Conservation (phyloP, 2,329 filamentous ascomycete genomes). For the Thielaviopsis ethacetica region DNA sequence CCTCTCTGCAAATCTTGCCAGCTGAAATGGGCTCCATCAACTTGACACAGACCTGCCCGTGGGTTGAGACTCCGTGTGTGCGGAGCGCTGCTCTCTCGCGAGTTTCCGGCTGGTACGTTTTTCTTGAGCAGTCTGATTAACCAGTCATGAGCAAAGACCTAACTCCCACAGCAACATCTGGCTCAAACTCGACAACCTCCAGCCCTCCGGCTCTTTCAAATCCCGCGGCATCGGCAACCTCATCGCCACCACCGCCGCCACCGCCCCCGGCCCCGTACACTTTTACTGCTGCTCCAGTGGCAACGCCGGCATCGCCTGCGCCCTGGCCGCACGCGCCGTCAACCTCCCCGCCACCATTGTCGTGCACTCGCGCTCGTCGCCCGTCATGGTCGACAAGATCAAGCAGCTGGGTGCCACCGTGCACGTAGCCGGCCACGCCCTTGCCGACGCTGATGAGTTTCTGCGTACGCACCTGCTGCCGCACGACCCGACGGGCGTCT, state of each 20-base stretch:
- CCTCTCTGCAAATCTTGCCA: background rate
- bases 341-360: constrained; percentile 56
- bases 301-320: constrained; percentile 72
- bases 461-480: constrained; percentile 42
- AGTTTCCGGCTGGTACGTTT: constrained; percentile 51
- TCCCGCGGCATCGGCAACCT: constrained; percentile 60
- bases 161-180: constrained; percentile 44
- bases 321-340: constrained; percentile 51
- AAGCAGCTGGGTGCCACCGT: constrained; percentile 51
- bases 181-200: constrained; percentile 67
- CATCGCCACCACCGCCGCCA: constrained; percentile 23
- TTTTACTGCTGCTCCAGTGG: constrained; percentile 73
- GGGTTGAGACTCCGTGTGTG: constrained; percentile 56
- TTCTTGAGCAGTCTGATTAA: no score
- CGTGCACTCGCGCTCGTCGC: constrained; percentile 48
- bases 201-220: constrained; percentile 75
- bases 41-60: constrained; percentile 32
- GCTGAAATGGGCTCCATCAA: constrained; percentile 25
- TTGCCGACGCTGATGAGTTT: constrained; percentile 53
- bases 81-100: constrained; percentile 50
- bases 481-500: constrained; percentile 37
- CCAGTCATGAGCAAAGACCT: background rate
- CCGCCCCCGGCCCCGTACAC: constrained; percentile 30
- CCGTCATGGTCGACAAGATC: constrained; percentile 57
- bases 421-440: constrained; percentile 49